Evolutionary conservation across 495 filamentous ascomycete genomes (phyloP).

Genomic region (Aspergillus coremiiformis): DNA sequence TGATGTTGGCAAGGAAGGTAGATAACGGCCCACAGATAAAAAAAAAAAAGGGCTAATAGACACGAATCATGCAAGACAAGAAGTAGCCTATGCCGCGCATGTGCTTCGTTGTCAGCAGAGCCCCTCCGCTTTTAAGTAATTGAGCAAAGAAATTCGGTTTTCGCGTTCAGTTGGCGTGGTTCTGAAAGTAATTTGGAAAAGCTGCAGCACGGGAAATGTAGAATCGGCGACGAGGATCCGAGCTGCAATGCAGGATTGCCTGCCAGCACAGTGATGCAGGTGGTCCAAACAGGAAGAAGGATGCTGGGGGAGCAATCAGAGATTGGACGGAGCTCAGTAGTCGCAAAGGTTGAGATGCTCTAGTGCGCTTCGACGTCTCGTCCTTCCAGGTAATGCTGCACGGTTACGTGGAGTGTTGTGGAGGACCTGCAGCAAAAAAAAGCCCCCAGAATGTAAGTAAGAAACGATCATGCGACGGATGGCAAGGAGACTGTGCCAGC

Average conservation of each 20-base stretch:
- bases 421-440: conserved; percentile 22
- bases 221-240: conserved; percentile 13
- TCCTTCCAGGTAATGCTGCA: conserved; percentile 30
- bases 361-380: conserved; percentile 27
- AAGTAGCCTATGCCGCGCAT: conserved; percentile 17
- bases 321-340: conserved; percentile 24
- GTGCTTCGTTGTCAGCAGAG: conserved; percentile 23
- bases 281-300: conserved; percentile 36
- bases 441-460: conserved; percentile 21
- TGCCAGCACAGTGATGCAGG: conserved; percentile 41
- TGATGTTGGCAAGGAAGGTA: conserved; percentile 9
- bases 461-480: conserved; percentile 24
- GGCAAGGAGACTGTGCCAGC: conserved; percentile 20
- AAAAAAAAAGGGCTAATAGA: conserved; percentile 10
- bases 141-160: conserved; percentile 10
- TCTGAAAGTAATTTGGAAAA: conserved; percentile 12
- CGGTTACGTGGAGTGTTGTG: conserved; percentile 37
- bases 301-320: conserved; percentile 26
- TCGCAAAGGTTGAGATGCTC: conserved; percentile 25
- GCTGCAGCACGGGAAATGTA: conserved; percentile 18
- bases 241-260: conserved; percentile 27
- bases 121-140: conserved; percentile 13
- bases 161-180: conserved; percentile 21
- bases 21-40: conserved; percentile 11
- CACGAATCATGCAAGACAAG: conserved; percentile 18